These are phyloP conservation scores for Aeminium ludgeri DNA, from an alignment of 495 filamentous ascomycete genomes.

Conservation along the genomic window DNA sequence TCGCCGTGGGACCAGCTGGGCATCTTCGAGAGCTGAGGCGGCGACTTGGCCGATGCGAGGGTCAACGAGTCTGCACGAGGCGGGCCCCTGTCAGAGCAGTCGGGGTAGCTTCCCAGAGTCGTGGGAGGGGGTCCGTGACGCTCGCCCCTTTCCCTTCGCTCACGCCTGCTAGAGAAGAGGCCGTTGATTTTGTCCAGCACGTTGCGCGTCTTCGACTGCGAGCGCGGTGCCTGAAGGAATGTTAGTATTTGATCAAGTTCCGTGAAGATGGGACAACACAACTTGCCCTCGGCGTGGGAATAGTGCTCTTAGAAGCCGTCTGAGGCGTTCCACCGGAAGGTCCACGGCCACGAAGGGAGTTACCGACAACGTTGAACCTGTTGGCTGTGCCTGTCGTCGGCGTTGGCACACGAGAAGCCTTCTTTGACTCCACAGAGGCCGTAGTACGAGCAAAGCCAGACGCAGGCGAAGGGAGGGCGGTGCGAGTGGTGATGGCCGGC, in stretches of 20 bases:
- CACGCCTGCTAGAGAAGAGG: constrained; percentile 9
- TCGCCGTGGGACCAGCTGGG: neutral
- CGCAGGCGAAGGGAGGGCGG: too few relatives aligned
- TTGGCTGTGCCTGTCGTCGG: neutral
- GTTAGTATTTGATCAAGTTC: neutral
- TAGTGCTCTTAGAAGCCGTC: too few relatives aligned
- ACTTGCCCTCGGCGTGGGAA: too few relatives aligned
- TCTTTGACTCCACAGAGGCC: constrained; percentile 7
- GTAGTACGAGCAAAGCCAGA: constrained; percentile 10
- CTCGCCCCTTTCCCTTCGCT: too few relatives aligned
- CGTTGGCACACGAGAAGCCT: constrained; percentile 5
- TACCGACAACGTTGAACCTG: neutral
- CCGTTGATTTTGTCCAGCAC: constrained; percentile 13
- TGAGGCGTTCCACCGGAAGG: too few relatives aligned
- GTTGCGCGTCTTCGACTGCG: constrained; percentile 11
- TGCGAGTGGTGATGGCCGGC: too few relatives aligned
- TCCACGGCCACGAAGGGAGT: too few relatives aligned
- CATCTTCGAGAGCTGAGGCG: constrained; percentile 1
- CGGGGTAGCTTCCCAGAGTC: too few relatives aligned
- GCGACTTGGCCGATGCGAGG: constrained; percentile 4
- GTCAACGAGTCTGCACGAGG: too few relatives aligned
- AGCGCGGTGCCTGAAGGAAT: constrained; percentile 1
- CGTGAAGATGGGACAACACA: too few relatives aligned
- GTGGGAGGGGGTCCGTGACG: too few relatives aligned
- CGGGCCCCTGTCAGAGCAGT: neutral